These are phyloP conservation scores for Leishmania tropica DNA, from an alignment of 208 protist species.

Conservation along the genomic window DNA sequence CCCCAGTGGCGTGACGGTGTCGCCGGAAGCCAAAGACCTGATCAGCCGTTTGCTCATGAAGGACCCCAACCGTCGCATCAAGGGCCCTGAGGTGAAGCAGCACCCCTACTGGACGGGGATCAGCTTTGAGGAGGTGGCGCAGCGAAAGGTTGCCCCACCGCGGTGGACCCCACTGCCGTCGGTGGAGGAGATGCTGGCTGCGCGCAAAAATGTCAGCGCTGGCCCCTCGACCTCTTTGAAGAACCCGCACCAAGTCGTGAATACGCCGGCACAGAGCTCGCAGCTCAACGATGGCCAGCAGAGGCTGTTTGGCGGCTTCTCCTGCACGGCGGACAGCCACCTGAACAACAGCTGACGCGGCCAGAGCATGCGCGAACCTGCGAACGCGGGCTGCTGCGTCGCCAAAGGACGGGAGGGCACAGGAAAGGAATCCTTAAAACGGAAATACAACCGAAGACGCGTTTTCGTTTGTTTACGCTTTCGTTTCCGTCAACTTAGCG, in stretches of 20 bases:
- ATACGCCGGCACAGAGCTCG: slow-evolving; percentile 81
- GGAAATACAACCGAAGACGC: neutral
- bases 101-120: slow-evolving; percentile 93
- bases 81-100: slow-evolving; percentile 84
- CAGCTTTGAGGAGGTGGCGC: slow-evolving; percentile 90
- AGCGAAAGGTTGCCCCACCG: slow-evolving; percentile 79
- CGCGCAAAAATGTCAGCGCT: slow-evolving; percentile 36
- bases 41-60: slow-evolving; percentile 92
- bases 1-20: slow-evolving; percentile 83
- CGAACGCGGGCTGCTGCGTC: neutral
- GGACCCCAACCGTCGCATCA: slow-evolving; percentile 85
- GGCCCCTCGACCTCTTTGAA: slow-evolving; percentile 28
- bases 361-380: neutral
- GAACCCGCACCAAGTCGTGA: slow-evolving; percentile 82
- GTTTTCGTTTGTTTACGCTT: neutral
- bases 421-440: too few species aligned
- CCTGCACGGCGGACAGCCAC: slow-evolving; percentile 89
- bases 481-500: neutral
- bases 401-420: neutral
- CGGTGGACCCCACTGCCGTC: slow-evolving; percentile 85
- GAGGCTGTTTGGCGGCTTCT: slow-evolving; percentile 91
- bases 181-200: slow-evolving; percentile 82
- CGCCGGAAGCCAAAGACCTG: slow-evolving; percentile 90
- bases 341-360: slow-evolving; percentile 41
- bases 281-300: slow-evolving; percentile 86